Base-by-base conservation (phyloP, 1,284 basidiomycete genomes). In the Melampsora americana region DNA sequence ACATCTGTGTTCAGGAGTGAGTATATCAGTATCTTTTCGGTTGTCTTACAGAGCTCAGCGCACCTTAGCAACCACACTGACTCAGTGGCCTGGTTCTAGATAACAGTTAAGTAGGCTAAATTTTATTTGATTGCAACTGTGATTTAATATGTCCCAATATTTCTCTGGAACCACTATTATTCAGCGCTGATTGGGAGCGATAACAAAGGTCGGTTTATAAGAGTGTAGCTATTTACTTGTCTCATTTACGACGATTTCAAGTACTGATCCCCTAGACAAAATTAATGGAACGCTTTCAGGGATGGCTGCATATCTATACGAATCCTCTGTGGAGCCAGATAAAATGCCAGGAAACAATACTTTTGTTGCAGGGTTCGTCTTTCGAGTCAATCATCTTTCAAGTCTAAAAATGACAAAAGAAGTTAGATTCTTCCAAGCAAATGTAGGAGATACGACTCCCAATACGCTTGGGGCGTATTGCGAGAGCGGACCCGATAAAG, bases 291-390 rank as follows among this genome's bases (percentile, higher is more conserved):
- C 7, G 0, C 16, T 26, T 26, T 18, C 48, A 66, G 68, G 68
- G 32, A 60, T 92, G 89, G 90, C 90, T 5, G 90, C 90, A 12
- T 89, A 87, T 81, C 80, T 91, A 18, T 91, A 90, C 78, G 90
- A 91, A 84, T 83, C 87, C 35, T 86, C 84, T 77, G 84, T 88
- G 0, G 89, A 91, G 79, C 90, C 90, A 0, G 79, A 84, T 77
- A 79, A 87, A 0, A 85, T 88, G 85, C 90, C 90, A 0, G 90
- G 90, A 60, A 89, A 88, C 79, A 86, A 84, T 42, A 86, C 86
- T 0, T 91, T 91, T 79, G 85, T 91, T 20, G 90, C 90, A n/a
- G 90, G 89, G 0, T 91, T 91, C 80, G 14, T 44, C 30, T 30
- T 5, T 0, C 32, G 23, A 26, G 60, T 44, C 20, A 18, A 35